Percentiles rank a stretch among this genome's conserved stretches.
phyloP scores from a whole-genome alignment of 2,329 filamentous ascomycete genomes.

The Xylaria digitata region DNA sequence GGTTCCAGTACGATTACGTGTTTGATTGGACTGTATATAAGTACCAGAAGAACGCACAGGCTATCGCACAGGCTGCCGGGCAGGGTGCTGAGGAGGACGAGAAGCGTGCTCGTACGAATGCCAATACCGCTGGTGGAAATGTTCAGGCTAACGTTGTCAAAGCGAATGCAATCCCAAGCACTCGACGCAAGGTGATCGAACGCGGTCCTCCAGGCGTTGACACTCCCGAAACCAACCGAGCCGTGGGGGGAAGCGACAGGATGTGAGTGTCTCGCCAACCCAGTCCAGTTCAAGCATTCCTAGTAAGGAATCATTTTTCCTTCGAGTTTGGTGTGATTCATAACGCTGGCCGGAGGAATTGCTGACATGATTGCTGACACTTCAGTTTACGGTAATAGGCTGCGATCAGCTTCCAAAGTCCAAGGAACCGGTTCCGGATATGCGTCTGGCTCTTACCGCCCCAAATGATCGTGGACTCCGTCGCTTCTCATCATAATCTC shows the following conservation, averaged over 20 bases:
- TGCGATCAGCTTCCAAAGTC: conserved; percentile 84
- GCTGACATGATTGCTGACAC: conserved; percentile 82
- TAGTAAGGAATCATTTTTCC: conserved; percentile 89
- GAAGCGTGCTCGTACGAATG: conserved; percentile 76
- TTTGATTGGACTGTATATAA: conserved; percentile 99
- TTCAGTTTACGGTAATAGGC: conserved; percentile 87
- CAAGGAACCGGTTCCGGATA: conserved; percentile 56
- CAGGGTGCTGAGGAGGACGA: conserved; percentile 79
- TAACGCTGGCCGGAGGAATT: conserved; percentile 80
- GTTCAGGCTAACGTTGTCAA: conserved; percentile 71
- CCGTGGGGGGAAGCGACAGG: conserved; percentile 85
- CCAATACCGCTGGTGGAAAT: conserved; percentile 71
- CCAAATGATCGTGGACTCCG: conserved; percentile 54
- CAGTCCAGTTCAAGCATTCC: conserved; percentile 70
- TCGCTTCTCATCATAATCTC: conserved; percentile 41
- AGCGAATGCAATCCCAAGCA: conserved; percentile 79
- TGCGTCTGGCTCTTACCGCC: conserved; percentile 56
- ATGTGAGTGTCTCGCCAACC: conserved; percentile 86
- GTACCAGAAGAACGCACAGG: conserved; percentile 99
- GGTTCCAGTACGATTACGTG: conserved; percentile 99
- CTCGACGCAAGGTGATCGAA: conserved; percentile 86
- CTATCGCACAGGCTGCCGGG: conserved; percentile 84
- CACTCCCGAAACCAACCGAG: conserved; percentile 78
- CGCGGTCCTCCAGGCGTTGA: conserved; percentile 71
- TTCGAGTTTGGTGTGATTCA: conserved; percentile 84